Conservation (phyloP, 169 alveolate species). For the Cryptosporidium parvum region DNA sequence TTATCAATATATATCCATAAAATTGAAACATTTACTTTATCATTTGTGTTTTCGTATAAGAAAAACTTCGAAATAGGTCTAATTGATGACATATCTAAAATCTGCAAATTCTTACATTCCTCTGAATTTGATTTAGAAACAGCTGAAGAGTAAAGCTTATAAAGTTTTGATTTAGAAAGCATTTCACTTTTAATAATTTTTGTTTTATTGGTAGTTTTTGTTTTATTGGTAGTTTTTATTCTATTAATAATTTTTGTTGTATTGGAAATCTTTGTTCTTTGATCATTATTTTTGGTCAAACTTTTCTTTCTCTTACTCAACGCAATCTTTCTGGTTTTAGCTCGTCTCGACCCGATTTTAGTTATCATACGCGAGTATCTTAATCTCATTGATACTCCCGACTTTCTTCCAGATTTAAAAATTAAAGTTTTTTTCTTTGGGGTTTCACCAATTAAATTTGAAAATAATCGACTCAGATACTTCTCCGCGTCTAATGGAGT, state of each 20-base stretch:
- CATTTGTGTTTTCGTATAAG: not conserved
- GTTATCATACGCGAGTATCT: not conserved
- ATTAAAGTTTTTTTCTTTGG: not conserved
- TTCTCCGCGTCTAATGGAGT: not conserved
- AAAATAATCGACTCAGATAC: not conserved
- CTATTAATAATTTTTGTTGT: not conserved
- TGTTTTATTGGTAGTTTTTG: not conserved
- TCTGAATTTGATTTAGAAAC: not conserved
- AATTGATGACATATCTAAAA: conserved; percentile 3
- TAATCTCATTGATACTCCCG: not conserved
- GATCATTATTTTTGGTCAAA: too few species aligned
- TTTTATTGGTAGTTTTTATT: not conserved
- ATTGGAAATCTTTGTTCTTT: not conserved
- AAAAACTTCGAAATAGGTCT: conserved; percentile 3
- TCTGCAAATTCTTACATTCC: not conserved
- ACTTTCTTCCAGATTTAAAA: not conserved
- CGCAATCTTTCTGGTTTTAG: not conserved
- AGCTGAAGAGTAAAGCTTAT: conserved; percentile 1
- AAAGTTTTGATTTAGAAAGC: not conserved
- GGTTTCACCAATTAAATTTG: not conserved
- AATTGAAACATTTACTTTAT: not conserved
- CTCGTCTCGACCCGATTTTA: not conserved
- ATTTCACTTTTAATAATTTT: not conserved
- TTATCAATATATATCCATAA: conserved; percentile 2
- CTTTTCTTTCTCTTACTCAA: not conserved